Conservation (phyloP, 306 rosid genomes). For the Cucurbita moschata region DNA sequence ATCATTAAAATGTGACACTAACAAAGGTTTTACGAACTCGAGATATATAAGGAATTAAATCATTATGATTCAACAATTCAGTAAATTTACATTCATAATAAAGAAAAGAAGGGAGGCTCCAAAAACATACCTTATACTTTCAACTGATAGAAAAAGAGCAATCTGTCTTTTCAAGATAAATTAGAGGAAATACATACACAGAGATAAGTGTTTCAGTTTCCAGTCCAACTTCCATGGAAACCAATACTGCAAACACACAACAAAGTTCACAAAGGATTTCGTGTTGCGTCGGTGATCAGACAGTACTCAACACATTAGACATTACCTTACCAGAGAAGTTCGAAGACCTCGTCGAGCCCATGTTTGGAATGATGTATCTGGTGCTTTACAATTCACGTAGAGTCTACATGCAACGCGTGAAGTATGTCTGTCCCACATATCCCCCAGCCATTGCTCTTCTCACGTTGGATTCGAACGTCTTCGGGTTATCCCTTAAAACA, state of each 20-base stretch:
- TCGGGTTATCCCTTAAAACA: slow-evolving; percentile 36
- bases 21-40: not conserved
- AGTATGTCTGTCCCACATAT: slow-evolving; percentile 36
- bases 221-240: slow-evolving; percentile 6
- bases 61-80: not conserved
- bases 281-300: not conserved
- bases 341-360: not conserved
- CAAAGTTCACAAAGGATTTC: slow-evolving; percentile 2
- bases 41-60: not conserved
- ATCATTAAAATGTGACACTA: not conserved
- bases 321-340: not conserved
- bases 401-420: slow-evolving; percentile 31
- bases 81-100: not conserved
- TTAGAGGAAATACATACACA: slow-evolving; percentile 7
- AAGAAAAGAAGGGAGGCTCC: slow-evolving; percentile 2
- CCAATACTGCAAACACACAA: slow-evolving; percentile 22
- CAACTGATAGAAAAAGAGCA: not conserved
- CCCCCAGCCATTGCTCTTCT: slow-evolving; percentile 54
- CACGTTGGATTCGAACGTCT: slow-evolving; percentile 41
- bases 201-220: slow-evolving; percentile 1
- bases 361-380: not conserved
- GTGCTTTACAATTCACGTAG: slow-evolving; percentile 1
- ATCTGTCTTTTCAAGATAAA: slow-evolving; percentile 1
- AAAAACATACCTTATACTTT: not conserved
- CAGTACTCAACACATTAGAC: not conserved